Conservation (phyloP, 2,329 filamentous ascomycete species). For the Colletotrichum shisoi region DNA sequence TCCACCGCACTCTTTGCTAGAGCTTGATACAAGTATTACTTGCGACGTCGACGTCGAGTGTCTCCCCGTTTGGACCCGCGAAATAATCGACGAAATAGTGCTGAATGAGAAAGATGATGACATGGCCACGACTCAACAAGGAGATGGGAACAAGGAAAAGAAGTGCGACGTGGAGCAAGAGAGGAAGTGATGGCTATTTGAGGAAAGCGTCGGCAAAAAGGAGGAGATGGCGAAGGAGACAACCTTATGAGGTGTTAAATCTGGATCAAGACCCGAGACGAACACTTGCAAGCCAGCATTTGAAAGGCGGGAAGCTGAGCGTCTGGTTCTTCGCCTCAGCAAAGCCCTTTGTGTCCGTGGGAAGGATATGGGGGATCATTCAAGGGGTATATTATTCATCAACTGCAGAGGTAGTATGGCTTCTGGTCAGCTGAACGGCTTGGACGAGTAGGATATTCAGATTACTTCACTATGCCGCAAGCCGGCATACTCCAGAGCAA, state of each 20-base stretch:
- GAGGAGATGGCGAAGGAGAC: neutral
- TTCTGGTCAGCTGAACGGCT: neutral
- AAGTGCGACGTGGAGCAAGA: neutral
- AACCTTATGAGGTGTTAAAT: neutral
- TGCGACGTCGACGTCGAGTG: neutral
- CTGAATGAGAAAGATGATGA: constrained; percentile 3
- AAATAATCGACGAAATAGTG: constrained; percentile 11
- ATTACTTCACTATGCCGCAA: neutral
- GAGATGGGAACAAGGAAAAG: neutral
- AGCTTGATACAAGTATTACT: neutral
- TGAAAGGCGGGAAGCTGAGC: neutral
- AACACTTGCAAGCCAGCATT: neutral
- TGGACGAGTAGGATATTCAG: neutral
- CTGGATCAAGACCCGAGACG: neutral
- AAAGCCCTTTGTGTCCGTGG: neutral
- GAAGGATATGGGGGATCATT: neutral
- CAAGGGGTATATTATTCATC: neutral
- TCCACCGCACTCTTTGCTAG: neutral
- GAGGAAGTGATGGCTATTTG: neutral
- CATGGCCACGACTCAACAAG: neutral
- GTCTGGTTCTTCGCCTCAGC: neutral
- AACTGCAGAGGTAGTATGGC: neutral
- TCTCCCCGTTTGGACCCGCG: constrained; percentile 11
- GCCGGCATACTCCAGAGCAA: neutral
- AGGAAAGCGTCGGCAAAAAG: neutral